phyloP scores from a whole-genome alignment of 176 grass and related monocot genomes.

The Alopecurus myosuroides region DNA sequence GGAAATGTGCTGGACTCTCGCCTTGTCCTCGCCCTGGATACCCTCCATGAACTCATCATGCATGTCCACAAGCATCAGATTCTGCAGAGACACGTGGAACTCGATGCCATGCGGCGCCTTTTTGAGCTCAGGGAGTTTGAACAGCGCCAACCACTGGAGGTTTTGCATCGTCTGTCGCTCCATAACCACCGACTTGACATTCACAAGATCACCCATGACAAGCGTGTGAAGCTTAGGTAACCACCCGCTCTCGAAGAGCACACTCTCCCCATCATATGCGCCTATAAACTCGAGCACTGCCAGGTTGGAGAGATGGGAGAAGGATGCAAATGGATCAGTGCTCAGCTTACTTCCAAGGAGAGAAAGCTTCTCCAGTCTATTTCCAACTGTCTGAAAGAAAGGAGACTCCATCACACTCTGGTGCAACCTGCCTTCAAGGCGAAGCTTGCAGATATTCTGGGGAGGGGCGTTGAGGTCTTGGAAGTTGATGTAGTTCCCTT shows the following conservation, averaged over 20 bases:
- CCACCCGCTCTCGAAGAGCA: constrained; percentile 9
- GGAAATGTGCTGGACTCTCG: constrained; percentile 12
- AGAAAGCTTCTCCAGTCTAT: constrained; percentile 2
- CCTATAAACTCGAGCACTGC: neutral
- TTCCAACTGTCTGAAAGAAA: constrained; percentile 10
- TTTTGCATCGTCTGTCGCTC: constrained; percentile 7
- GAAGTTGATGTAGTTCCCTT: constrained; percentile 14
- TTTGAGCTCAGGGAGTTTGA: constrained; percentile 18
- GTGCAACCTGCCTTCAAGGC: neutral
- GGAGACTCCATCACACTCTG: neutral
- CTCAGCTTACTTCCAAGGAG: constrained; percentile 3
- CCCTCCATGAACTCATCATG: constrained; percentile 11
- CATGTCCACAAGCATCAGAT: constrained; percentile 12
- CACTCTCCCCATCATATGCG: neutral
- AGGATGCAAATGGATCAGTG: constrained; percentile 1
- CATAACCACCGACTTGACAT: constrained; percentile 4
- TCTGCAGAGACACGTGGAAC: neutral
- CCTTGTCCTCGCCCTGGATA: constrained; percentile 3
- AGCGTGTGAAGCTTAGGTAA: constrained; percentile 21
- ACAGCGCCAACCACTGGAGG: constrained; percentile 11
- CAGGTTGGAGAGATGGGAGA: constrained; percentile 21
- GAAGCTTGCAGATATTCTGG: neutral
- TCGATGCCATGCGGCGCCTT: constrained; percentile 22
- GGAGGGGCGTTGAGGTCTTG: neutral
- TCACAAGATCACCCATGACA: neutral